These are phyloP conservation scores for Mrakiaceae sp. DNA, from an alignment of 1,284 basidiomycete species.

Conservation along the genomic window DNA sequence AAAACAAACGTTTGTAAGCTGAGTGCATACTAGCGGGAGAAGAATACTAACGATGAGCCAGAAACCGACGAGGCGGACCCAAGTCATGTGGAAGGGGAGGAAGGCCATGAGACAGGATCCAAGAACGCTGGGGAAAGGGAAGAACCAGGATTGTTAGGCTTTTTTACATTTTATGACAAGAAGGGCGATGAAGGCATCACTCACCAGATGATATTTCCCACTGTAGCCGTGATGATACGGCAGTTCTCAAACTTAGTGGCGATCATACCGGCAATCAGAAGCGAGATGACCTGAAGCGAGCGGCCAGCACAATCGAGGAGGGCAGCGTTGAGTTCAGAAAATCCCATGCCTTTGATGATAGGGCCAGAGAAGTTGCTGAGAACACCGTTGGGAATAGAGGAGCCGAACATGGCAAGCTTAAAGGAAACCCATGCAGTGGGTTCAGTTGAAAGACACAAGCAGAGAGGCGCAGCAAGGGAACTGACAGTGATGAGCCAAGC, in stretches of 20 bases:
- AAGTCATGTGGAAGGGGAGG: slow-evolving; percentile 28
- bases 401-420: slow-evolving; percentile 24
- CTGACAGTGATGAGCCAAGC: slow-evolving; percentile 23
- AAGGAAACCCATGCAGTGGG: not conserved
- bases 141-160: no score
- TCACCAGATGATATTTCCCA: no score
- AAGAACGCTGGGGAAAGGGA: slow-evolving; percentile 26
- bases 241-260: slow-evolving; percentile 28
- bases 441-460: no score
- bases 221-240: slow-evolving; percentile 29
- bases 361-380: slow-evolving; percentile 31
- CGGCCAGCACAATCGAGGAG: slow-evolving; percentile 30
- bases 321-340: slow-evolving; percentile 28
- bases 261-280: slow-evolving; percentile 30
- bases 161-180: no score
- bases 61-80: slow-evolving; percentile 29
- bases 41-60: no score
- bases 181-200: no score
- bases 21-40: no score
- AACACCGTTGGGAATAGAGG: slow-evolving; percentile 30
- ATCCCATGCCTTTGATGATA: slow-evolving; percentile 28
- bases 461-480: not conserved
- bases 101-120: slow-evolving; percentile 29
- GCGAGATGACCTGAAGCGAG: slow-evolving; percentile 29
- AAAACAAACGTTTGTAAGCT: no score